A percentile compares a stretch with the other conserved stretches of the same genome.
Evolutionary conservation across 2,329 filamentous ascomycete genomes (phyloP).

Genomic region (Ophiostoma fasciatum): DNA sequence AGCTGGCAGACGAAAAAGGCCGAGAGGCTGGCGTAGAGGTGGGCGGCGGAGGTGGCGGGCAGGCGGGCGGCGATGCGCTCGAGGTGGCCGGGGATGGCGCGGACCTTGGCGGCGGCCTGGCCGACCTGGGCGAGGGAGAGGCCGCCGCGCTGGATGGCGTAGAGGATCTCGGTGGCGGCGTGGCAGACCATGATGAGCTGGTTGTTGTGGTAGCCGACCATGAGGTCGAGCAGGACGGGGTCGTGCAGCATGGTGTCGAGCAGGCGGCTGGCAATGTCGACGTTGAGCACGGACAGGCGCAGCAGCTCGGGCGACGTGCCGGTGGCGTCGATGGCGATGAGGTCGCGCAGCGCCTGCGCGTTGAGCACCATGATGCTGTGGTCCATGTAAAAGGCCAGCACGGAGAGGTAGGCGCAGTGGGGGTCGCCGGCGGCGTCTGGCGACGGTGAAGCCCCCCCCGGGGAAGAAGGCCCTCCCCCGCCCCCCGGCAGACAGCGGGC

Average conservation of each 20-base stretch:
- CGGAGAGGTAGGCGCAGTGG: conserved; percentile 5
- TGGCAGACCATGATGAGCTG: conserved; percentile 16
- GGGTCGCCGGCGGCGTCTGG: too few species aligned
- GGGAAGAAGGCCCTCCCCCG: too few species aligned
- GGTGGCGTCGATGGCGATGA: conserved; percentile 9
- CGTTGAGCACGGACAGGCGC: conserved; percentile 8
- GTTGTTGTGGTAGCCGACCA: conserved; percentile 15
- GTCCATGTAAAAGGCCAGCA: conserved; percentile 15
- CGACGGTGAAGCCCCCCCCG: too few species aligned
- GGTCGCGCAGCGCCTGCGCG: conserved; percentile 14
- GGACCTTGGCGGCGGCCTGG: conserved; percentile 8
- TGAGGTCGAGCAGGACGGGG: conserved; percentile 9
- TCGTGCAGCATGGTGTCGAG: conserved; percentile 11
- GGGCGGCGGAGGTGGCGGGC: conserved; percentile 9
- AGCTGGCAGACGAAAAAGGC: conserved; percentile 10
- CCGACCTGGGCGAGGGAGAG: conserved; percentile 7
- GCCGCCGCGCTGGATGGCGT: conserved; percentile 10
- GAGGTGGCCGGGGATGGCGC: conserved; percentile 10
- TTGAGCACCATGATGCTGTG: conserved; percentile 16
- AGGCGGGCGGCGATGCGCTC: conserved; percentile 10
- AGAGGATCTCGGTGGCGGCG: conserved; percentile 13
- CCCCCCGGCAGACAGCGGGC: conserved; percentile 6
- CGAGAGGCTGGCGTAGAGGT: conserved; percentile 11
- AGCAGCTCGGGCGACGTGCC: conserved; percentile 10
- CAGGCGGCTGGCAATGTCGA: conserved; percentile 10